Evolutionary conservation across 768 basidiomycete species (phyloP).

Genomic region (Boletus subparvulus): DNA sequence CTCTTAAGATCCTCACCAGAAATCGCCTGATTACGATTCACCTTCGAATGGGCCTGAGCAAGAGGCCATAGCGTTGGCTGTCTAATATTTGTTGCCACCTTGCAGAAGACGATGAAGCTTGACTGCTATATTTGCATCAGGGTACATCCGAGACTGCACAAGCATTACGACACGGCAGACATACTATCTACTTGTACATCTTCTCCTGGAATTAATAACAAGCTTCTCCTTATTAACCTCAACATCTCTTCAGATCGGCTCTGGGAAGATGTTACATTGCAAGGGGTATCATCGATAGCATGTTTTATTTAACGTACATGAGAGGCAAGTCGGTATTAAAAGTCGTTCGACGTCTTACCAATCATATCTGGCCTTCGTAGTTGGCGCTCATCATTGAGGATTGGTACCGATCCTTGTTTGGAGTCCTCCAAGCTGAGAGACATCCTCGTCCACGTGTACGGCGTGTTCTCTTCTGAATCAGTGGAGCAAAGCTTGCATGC

Average conservation of each 20-base stretch:
- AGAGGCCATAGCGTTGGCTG: not conserved
- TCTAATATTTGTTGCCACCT: constrained; percentile 1
- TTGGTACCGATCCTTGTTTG: too few species aligned
- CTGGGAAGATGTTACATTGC: not conserved
- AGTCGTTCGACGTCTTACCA: not conserved
- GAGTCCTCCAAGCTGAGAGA: too few species aligned
- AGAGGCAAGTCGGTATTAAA: not conserved
- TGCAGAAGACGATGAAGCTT: constrained; percentile 6
- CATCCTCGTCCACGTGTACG: too few species aligned
- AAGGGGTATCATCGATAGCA: not conserved
- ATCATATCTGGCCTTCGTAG: not conserved
- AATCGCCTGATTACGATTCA: not conserved
- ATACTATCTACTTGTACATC: constrained; percentile 1
- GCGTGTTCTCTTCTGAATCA: too few species aligned
- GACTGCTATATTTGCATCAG: not conserved
- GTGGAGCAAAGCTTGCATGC: too few species aligned
- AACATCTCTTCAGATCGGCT: constrained; percentile 7
- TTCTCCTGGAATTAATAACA: not conserved
- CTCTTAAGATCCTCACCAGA: constrained; percentile 2
- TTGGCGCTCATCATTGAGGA: too few species aligned
- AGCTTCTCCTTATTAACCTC: not conserved
- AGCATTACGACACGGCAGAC: not conserved
- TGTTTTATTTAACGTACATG: not conserved
- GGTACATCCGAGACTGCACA: not conserved
- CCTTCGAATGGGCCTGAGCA: not conserved